These are phyloP conservation scores for Fusarium beomiforme DNA, from an alignment of 2,329 filamentous ascomycete genomes.

Conservation along the genomic window DNA sequence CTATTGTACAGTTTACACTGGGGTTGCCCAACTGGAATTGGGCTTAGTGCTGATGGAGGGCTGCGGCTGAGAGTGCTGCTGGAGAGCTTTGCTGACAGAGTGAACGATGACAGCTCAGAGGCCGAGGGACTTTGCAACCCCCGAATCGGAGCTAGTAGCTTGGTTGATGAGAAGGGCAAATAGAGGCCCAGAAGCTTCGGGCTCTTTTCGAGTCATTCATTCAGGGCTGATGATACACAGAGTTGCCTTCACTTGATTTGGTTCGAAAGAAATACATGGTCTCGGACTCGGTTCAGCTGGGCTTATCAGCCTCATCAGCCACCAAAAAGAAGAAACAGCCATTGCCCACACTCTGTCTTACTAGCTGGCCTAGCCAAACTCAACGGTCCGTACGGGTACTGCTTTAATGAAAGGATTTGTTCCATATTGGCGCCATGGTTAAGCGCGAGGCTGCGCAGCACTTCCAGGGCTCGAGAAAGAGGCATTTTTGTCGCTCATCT, in stretches of 20 bases:
- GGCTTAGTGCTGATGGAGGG: slow-evolving; percentile 42
- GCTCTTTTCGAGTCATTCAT: background rate
- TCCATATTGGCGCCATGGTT: slow-evolving; percentile 29
- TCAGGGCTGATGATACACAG: background rate
- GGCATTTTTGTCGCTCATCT: slow-evolving; percentile 15
- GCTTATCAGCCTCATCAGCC: slow-evolving; percentile 9
- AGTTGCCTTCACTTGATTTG: background rate
- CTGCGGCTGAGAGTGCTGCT: slow-evolving; percentile 39
- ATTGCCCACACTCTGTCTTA: background rate
- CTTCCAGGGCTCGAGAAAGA: slow-evolving; percentile 4
- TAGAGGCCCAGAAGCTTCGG: background rate
- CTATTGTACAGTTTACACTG: slow-evolving; percentile 22
- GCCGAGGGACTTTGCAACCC: slow-evolving; percentile 19
- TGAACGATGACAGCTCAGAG: slow-evolving; percentile 18
- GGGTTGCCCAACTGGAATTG: slow-evolving; percentile 33
- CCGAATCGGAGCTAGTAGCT: background rate
- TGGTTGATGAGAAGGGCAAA: background rate
- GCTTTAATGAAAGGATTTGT: background rate
- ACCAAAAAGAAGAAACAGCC: background rate
- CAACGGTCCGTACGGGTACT: slow-evolving; percentile 5
- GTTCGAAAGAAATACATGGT: background rate
- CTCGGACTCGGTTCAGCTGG: slow-evolving; percentile 1
- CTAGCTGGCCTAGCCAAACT: slow-evolving; percentile 2
- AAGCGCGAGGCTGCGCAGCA: slow-evolving; percentile 34
- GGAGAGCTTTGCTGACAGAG: slow-evolving; percentile 33